Conservation (phyloP, 441 rosid genomes). For the Bocquillonia castaneifolia region DNA sequence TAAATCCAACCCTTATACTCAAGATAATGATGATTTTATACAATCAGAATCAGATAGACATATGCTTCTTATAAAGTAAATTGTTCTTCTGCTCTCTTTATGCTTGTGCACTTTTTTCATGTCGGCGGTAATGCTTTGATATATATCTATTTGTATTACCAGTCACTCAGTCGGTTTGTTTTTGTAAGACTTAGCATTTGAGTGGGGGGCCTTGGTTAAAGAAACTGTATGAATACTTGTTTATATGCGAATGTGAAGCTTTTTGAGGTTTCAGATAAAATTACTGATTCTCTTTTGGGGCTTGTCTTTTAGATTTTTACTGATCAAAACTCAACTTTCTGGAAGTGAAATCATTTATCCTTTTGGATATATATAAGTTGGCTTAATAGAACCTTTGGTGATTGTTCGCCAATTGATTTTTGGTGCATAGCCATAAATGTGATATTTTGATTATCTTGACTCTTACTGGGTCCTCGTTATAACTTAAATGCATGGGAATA, state of each 20-base stretch:
- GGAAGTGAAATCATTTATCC: neutral
- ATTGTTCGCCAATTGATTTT: neutral
- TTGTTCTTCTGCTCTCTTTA: conserved; percentile 13
- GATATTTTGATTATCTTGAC: neutral
- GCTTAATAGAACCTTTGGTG: neutral
- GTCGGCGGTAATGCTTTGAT: neutral
- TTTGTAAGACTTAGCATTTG: neutral
- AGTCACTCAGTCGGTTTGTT: neutral
- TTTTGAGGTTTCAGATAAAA: neutral
- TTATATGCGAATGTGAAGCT: neutral
- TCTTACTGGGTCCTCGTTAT: neutral
- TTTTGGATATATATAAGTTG: neutral
- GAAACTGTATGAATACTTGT: neutral
- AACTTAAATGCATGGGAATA: neutral
- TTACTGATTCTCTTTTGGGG: neutral
- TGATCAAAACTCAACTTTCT: neutral
- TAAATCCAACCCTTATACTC: conserved; percentile 53
- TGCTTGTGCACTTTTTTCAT: neutral
- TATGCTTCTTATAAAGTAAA: conserved; percentile 81
- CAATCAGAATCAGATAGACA: conserved; percentile 97
- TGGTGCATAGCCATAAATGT: neutral
- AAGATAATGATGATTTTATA: conserved; percentile 69
- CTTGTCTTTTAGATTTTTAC: neutral
- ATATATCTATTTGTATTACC: neutral
- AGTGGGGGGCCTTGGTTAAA: neutral